A percentile compares a stretch with the other conserved stretches of the same genome.
Evolutionary conservation across 495 filamentous ascomycete species (phyloP).

Genomic region (Xylaria sp.): DNA sequence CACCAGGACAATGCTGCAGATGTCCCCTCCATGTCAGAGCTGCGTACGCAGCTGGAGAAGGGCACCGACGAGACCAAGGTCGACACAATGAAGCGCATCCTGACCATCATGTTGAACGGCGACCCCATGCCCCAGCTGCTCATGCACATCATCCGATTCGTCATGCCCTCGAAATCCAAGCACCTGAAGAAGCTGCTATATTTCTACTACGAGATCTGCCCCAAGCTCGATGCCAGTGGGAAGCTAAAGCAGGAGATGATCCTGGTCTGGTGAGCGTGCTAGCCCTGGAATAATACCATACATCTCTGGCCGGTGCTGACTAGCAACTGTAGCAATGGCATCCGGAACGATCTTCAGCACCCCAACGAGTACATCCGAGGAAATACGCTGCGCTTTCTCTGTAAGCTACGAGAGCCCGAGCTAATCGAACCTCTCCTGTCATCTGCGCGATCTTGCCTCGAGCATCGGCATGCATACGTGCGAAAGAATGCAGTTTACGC

Average conservation of each 20-base stretch:
- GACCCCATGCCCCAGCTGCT: constrained; percentile 93
- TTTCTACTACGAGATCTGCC: constrained; percentile 99
- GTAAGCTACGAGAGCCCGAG: constrained; percentile 94
- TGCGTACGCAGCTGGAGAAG: constrained; percentile 95
- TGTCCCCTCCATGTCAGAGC: constrained; percentile 85
- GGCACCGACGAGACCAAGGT: constrained; percentile 95
- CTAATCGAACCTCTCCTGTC: constrained; percentile 95
- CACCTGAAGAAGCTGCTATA: constrained; percentile 97
- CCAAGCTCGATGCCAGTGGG: constrained; percentile 87
- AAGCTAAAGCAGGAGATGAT: constrained; percentile 99
- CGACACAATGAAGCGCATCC: constrained; percentile 97
- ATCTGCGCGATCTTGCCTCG: constrained; percentile 87
- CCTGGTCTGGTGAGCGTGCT: constrained; percentile 82
- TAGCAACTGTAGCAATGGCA: constrained; percentile 76
- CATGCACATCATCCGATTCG: constrained; percentile 99
- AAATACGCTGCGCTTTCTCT: constrained; percentile 94
- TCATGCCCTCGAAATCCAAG: constrained; percentile 98
- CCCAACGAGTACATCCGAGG: constrained; percentile 98
- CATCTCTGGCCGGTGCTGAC: constrained; percentile 21
- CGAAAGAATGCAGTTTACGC: constrained; percentile 98
- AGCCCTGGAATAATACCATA: not conserved
- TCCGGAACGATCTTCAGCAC: constrained; percentile 95
- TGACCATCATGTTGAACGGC: constrained; percentile 97
- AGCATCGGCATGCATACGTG: constrained; percentile 96
- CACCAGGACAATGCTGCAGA: constrained; percentile 95